phyloP scores from a whole-genome alignment of 495 filamentous ascomycete genomes.

The Mytilinidion resinicola region DNA sequence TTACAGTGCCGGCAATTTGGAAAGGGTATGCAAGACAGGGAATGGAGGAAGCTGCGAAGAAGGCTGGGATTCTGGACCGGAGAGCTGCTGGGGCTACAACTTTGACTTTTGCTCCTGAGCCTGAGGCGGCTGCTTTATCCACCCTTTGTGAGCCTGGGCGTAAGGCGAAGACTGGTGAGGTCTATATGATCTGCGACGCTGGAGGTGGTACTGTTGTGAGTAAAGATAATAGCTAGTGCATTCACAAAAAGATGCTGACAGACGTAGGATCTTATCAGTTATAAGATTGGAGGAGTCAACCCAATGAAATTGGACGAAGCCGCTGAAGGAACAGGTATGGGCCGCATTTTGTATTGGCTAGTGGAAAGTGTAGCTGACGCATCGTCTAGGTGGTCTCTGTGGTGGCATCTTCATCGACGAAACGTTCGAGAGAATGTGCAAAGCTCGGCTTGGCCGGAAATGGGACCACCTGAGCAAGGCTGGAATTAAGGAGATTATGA shows the following conservation, averaged over 20 bases:
- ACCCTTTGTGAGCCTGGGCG: conserved; percentile 7
- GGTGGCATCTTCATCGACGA: conserved; percentile 17
- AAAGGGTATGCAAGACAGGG: conserved; percentile 5
- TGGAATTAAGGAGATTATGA: conserved; percentile 8
- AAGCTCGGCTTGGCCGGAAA: background rate
- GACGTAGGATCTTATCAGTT: conserved; percentile 12
- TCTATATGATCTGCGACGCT: conserved; percentile 16
- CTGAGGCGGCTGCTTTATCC: conserved; percentile 20
- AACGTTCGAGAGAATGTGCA: conserved; percentile 8
- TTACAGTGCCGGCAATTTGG: conserved; percentile 24
- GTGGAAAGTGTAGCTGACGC: background rate
- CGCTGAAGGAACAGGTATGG: conserved; percentile 11
- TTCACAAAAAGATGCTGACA: background rate
- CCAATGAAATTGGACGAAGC: conserved; percentile 10
- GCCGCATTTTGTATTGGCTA: background rate
- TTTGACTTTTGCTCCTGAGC: conserved; percentile 15
- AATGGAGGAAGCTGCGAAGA: conserved; percentile 10
- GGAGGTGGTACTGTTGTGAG: conserved; percentile 25
- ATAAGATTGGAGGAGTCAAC: conserved; percentile 9
- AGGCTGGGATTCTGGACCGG: conserved; percentile 12
- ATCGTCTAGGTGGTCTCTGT: conserved; percentile 10
- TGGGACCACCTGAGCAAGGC: conserved; percentile 6
- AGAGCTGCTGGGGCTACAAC: conserved; percentile 11
- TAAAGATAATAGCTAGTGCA: background rate
- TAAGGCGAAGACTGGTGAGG: conserved; percentile 3